Evolutionary conservation across 1,284 basidiomycete species (phyloP).

Genomic region (Porogramme epimiltina): DNA sequence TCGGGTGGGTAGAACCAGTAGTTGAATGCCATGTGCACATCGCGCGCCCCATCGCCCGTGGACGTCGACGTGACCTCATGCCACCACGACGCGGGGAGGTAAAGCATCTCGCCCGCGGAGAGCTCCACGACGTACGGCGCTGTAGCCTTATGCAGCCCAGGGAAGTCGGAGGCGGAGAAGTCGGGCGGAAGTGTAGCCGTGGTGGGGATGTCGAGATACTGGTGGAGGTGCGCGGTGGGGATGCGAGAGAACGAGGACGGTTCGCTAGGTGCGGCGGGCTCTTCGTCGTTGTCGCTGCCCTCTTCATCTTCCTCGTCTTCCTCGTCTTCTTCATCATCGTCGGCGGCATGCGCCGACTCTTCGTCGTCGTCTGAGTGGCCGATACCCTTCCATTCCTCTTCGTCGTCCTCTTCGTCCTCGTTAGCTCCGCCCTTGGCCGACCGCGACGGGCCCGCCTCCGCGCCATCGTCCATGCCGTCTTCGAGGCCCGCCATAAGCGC

Average conservation of each 20-base stretch:
- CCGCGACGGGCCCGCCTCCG: not conserved
- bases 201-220: constrained; percentile 31
- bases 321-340: constrained; percentile 6
- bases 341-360: constrained; percentile 4
- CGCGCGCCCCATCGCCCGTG: constrained; percentile 7
- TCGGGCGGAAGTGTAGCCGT: constrained; percentile 26
- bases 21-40: constrained; percentile 38
- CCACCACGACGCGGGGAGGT: constrained; percentile 38
- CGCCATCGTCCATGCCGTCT: not conserved
- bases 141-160: constrained; percentile 26
- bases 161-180: constrained; percentile 19
- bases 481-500: constrained; percentile 15
- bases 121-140: constrained; percentile 34
- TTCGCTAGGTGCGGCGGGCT: constrained; percentile 16
- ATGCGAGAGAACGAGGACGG: constrained; percentile 36
- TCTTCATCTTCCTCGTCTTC: constrained; percentile 4
- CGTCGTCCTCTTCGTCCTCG: constrained; percentile 5
- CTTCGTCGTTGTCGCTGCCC: constrained; percentile 5
- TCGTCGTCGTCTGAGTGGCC: constrained; percentile 18
- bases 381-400: constrained; percentile 8
- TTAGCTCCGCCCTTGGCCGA: not conserved
- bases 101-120: constrained; percentile 34
- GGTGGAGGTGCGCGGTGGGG: constrained; percentile 31
- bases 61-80: constrained; percentile 37
- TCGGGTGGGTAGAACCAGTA: constrained; percentile 39